phyloP scores from a whole-genome alignment of 495 filamentous ascomycete genomes.

The Tuber indicum region DNA sequence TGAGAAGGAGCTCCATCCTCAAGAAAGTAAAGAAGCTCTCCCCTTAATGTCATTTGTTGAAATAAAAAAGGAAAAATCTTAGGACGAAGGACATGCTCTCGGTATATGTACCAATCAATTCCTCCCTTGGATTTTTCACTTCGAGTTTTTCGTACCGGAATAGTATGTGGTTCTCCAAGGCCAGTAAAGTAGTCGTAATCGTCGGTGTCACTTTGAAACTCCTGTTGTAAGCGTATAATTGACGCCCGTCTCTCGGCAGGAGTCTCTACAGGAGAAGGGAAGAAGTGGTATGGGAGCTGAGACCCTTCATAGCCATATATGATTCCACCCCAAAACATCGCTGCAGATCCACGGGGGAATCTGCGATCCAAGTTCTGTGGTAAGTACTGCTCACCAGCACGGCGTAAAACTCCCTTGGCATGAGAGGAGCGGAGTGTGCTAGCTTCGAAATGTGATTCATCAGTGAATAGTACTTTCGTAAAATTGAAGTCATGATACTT shows the following conservation, averaged over 20 bases:
- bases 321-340: too few species aligned
- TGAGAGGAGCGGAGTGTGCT: too few species aligned
- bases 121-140: not conserved
- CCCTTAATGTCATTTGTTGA: not conserved
- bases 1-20: slow-evolving; percentile 1
- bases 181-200: slow-evolving; percentile 10
- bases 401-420: not conserved
- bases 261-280: too few species aligned
- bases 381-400: not conserved
- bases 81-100: not conserved
- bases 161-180: slow-evolving; percentile 5
- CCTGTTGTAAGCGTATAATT: slow-evolving; percentile 1
- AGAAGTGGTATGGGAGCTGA: too few species aligned
- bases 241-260: not conserved
- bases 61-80: slow-evolving; percentile 9
- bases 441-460: too few species aligned
- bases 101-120: slow-evolving; percentile 12
- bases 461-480: too few species aligned
- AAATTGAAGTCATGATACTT: not conserved
- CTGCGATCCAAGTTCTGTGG: not conserved
- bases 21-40: not conserved
- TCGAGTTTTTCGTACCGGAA: not conserved
- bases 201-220: not conserved
- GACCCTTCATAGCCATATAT: too few species aligned
- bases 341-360: too few species aligned